A percentile compares a stretch with the other conserved stretches of the same genome.
Conservation (phyloP, 805 yeast species). For the Allodekkera sacchari region DNA sequence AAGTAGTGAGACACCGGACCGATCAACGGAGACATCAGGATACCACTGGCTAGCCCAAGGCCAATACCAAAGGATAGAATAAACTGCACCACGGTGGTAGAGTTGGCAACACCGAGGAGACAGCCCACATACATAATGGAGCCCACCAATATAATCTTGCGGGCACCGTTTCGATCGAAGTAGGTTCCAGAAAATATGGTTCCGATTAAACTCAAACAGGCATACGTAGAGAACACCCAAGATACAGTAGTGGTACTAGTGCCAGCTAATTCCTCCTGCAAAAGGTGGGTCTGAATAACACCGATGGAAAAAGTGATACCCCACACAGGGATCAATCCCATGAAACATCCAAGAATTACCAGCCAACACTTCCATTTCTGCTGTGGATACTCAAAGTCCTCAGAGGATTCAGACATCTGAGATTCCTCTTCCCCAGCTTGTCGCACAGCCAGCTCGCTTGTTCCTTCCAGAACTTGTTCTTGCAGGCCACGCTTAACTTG, state of each 20-base stretch:
- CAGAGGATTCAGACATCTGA: too few species aligned
- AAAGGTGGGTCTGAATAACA: conserved; percentile 51
- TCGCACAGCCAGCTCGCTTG: too few species aligned
- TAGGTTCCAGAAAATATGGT: conserved; percentile 33
- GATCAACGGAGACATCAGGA: conserved; percentile 51
- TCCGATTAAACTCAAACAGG: conserved; percentile 36
- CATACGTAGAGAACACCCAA: conserved; percentile 56
- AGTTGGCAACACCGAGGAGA: conserved; percentile 41
- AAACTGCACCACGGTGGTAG: conserved; percentile 49
- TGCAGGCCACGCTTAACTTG: too few species aligned
- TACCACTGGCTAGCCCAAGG: conserved; percentile 49
- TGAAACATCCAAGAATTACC: conserved; percentile 32
- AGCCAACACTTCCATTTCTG: conserved; percentile 31
- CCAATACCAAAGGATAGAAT: conserved; percentile 46
- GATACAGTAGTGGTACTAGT: conserved; percentile 40
- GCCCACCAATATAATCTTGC: conserved; percentile 32
- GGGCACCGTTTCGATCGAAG: conserved; percentile 55
- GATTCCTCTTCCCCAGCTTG: too few species aligned
- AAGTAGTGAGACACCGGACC: conserved; percentile 63
- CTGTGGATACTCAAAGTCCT: conserved; percentile 23
- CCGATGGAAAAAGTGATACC: conserved; percentile 54
- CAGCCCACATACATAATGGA: conserved; percentile 31
- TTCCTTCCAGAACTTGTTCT: too few species aligned
- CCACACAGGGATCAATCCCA: conserved; percentile 33
- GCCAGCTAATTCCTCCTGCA: conserved; percentile 44